phyloP scores from a whole-genome alignment of 106 monocot genomes.

The Vanilla planifolia region DNA sequence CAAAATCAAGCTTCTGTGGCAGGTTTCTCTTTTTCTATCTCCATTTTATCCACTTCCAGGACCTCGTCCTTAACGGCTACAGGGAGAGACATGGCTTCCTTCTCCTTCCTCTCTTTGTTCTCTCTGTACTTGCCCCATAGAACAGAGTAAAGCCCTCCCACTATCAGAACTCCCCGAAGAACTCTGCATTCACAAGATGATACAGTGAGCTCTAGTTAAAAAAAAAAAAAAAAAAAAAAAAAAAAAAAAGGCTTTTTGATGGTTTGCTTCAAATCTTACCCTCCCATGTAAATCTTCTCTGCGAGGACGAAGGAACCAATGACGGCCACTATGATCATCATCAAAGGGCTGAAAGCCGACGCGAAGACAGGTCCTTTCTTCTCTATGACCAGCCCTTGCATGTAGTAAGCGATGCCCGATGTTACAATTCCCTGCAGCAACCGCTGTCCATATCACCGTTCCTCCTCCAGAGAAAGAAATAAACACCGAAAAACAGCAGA shows the following conservation, averaged over 20 bases:
- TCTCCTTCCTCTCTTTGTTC: conserved; percentile 60
- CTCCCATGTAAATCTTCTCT: conserved; percentile 75
- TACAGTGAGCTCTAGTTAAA: too few relatives aligned
- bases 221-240: too few relatives aligned
- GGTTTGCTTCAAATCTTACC: too few relatives aligned
- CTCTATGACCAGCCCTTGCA: conserved; percentile 67
- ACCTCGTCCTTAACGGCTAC: too few relatives aligned
- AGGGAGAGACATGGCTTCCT: too few relatives aligned
- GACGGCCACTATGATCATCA: conserved; percentile 85
- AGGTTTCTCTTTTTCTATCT: too few relatives aligned
- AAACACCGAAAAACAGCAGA: conserved; percentile 8
- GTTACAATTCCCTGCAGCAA: conserved; percentile 72
- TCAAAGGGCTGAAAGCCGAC: conserved; percentile 83
- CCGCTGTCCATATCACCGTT: too few relatives aligned
- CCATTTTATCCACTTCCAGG: too few relatives aligned
- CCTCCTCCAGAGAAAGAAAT: too few relatives aligned
- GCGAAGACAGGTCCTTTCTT: conserved; percentile 82
- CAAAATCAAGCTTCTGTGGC: too few relatives aligned
- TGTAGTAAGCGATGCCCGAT: conserved; percentile 65
- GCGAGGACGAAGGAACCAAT: conserved; percentile 86
- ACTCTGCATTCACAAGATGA: conserved; percentile 39
- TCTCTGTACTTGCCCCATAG: conserved; percentile 96
- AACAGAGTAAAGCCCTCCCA: conserved; percentile 78
- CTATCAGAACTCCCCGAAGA: conserved; percentile 63
- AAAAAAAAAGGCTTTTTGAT: too few relatives aligned